Conservation (phyloP, 345 rosid species). For the Populus euphratica region DNA sequence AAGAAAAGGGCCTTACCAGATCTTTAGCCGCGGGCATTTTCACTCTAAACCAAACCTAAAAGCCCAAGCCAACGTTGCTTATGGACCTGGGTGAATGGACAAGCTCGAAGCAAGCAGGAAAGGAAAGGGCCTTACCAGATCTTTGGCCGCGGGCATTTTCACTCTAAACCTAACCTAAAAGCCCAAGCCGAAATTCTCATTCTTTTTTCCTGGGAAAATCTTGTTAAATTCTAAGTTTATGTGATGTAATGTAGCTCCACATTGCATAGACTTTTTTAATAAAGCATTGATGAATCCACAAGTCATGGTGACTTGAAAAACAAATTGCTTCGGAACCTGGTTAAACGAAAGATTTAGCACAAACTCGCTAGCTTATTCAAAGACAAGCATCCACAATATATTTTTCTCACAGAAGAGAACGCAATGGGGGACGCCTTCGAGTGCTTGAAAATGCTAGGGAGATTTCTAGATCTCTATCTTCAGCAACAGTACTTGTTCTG, state of each 20-base stretch:
- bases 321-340: background rate
- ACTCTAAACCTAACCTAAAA: background rate
- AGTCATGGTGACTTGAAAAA: background rate
- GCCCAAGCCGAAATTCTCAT: background rate
- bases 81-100: too few species aligned
- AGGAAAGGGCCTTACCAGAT: background rate
- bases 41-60: background rate
- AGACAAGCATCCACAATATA: background rate
- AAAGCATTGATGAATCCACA: background rate
- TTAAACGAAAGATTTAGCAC: background rate
- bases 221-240: background rate
- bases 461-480: background rate
- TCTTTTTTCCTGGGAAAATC: background rate
- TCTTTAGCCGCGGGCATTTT: background rate
- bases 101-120: too few species aligned
- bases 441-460: background rate
- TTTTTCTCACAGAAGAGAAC: slow-evolving; percentile 24
- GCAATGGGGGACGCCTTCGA: slow-evolving; percentile 9
- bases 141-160: background rate
- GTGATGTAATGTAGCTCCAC: background rate
- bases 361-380: background rate
- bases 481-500: background rate
- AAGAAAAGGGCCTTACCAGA: background rate
- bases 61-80: background rate
- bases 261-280: too few species aligned